Conservation (phyloP, 176 grass and related monocot species). For the Areca catechu region DNA sequence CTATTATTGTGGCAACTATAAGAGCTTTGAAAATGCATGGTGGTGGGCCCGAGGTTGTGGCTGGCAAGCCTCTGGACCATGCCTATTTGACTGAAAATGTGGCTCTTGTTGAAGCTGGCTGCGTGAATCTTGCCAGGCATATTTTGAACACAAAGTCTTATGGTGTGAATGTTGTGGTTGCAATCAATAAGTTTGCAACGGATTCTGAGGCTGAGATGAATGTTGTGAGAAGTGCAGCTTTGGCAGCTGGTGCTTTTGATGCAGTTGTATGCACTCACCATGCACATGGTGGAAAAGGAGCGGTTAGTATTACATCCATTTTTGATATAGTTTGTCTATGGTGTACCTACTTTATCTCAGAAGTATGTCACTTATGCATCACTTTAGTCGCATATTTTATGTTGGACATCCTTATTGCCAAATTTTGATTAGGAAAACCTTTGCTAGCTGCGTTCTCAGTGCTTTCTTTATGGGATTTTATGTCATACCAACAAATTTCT, state of each 20-base stretch:
- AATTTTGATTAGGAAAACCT: too few species aligned
- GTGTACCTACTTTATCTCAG: too few species aligned
- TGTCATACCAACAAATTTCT: too few species aligned
- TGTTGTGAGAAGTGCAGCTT: constrained; percentile 44
- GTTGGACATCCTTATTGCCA: too few species aligned
- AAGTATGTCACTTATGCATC: too few species aligned
- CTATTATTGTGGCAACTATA: constrained; percentile 92
- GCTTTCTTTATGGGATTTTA: too few species aligned
- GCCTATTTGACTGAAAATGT: constrained; percentile 87
- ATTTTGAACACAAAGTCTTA: constrained; percentile 68
- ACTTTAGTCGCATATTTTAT: too few species aligned
- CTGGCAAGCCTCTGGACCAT: constrained; percentile 79
- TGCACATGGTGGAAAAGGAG: constrained; percentile 96
- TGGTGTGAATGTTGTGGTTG: constrained; percentile 80
- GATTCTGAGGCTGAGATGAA: constrained; percentile 89
- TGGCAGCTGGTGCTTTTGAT: constrained; percentile 90
- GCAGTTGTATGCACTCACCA: constrained; percentile 82
- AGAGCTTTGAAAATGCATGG: constrained; percentile 98
- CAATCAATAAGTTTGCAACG: constrained; percentile 89
- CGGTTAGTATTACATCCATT: constrained; percentile 41
- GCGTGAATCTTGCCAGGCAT: constrained; percentile 78
- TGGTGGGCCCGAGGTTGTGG: constrained; percentile 80
- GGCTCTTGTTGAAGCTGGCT: constrained; percentile 82
- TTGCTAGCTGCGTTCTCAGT: too few species aligned
- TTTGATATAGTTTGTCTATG: too few species aligned